Conservation (phyloP, 331 rosid genomes). For the Quercus lobata region DNA sequence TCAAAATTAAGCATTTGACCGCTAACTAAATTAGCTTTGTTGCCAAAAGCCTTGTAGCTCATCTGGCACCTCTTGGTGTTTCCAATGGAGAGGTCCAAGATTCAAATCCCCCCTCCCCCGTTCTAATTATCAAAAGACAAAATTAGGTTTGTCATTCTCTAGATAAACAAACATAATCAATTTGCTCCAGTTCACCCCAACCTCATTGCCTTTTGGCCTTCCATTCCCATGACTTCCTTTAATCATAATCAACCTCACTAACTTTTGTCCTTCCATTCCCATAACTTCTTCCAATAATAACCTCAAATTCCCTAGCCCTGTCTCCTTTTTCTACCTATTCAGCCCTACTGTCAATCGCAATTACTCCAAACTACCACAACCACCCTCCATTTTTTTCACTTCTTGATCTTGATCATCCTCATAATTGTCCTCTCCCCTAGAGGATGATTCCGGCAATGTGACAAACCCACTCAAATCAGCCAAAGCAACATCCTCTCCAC, state of each 20-base stretch:
- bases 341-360: not conserved
- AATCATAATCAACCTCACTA: too few species aligned
- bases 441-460: not conserved
- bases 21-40: too few species aligned
- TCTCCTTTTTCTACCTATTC: not conserved
- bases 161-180: slow-evolving; percentile 1
- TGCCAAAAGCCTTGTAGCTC: too few species aligned
- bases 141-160: not conserved
- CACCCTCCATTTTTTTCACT: not conserved
- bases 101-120: too few species aligned
- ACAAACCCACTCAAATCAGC: too few species aligned
- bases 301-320: not conserved
- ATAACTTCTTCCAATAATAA: not conserved
- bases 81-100: too few species aligned
- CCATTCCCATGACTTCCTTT: not conserved
- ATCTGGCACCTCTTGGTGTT: too few species aligned
- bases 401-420: not conserved
- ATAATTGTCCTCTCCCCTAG: not conserved
- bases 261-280: too few species aligned
- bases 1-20: too few species aligned
- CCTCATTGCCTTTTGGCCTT: not conserved
- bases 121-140: too few species aligned
- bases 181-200: slow-evolving; percentile 11
- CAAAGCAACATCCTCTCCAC: too few species aligned
- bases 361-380: not conserved